A percentile compares a stretch with the other conserved stretches of the same genome.
Conservation (phyloP, 176 grass and related monocot genomes). For the Zea mays region DNA sequence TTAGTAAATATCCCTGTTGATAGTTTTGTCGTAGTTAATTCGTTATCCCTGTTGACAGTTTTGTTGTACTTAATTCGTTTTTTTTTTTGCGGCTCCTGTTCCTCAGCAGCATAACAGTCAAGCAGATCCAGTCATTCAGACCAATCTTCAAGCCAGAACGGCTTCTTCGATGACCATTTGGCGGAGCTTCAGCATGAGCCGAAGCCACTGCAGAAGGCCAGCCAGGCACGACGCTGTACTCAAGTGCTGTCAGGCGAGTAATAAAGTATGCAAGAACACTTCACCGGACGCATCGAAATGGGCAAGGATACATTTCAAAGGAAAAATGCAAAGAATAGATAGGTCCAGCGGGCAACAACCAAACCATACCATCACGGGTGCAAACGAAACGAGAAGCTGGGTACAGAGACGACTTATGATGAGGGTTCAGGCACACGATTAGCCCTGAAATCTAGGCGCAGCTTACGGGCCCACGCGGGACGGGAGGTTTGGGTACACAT, state of each 20-base stretch:
- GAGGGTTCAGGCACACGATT: constrained; percentile 36
- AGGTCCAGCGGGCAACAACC: background rate
- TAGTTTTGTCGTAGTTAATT: no score
- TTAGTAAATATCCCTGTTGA: no score
- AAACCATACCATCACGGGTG: background rate
- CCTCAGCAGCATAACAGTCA: no score
- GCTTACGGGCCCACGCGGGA: background rate
- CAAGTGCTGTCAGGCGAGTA: background rate
- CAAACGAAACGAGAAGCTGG: background rate
- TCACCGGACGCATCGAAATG: background rate
- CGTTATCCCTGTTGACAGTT: no score
- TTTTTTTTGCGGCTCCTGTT: no score
- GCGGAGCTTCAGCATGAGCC: no score
- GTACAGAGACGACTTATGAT: background rate
- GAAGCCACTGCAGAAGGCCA: background rate
- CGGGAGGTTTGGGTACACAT: constrained; percentile 4
- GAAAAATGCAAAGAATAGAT: background rate
- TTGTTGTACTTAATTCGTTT: no score
- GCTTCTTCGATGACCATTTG: no score
- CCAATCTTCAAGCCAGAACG: no score
- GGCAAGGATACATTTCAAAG: background rate
- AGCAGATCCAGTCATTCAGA: no score
- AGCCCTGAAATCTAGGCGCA: constrained; percentile 34
- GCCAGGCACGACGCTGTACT: background rate
- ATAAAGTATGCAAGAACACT: no score